Conservation (phyloP, 495 filamentous ascomycete species). For the Aspergillus heteromorphus region DNA sequence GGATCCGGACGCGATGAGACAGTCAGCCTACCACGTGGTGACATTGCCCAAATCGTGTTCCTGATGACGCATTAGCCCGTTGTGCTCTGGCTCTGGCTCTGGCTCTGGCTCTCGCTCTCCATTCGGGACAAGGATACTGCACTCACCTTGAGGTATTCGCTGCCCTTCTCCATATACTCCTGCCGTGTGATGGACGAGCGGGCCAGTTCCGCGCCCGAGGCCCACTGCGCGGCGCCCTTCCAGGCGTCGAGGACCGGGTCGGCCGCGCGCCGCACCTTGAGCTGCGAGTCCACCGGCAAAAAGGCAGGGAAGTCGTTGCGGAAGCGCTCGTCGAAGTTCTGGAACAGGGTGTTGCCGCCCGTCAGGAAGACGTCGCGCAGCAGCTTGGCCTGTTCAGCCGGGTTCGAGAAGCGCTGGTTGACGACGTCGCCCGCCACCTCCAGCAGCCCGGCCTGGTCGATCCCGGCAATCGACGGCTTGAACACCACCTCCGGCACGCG, state of each 20-base stretch:
- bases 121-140: not conserved
- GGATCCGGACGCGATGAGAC: too few relatives aligned
- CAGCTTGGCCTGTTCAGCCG: constrained; percentile 54
- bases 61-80: constrained; percentile 32
- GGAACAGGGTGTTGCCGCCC: constrained; percentile 84
- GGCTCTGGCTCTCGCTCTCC: too few relatives aligned
- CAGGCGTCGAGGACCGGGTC: constrained; percentile 83
- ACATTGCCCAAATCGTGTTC: constrained; percentile 79
- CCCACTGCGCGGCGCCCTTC: constrained; percentile 86
- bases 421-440: constrained; percentile 86
- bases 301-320: constrained; percentile 63
- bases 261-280: constrained; percentile 62
- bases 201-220: constrained; percentile 30
- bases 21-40: constrained; percentile 32
- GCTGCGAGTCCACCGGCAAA: constrained; percentile 59
- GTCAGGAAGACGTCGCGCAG: constrained; percentile 88
- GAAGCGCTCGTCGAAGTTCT: constrained; percentile 80
- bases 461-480: constrained; percentile 88
- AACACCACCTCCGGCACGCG: constrained; percentile 94
- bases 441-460: constrained; percentile 89
- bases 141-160: constrained; percentile 76
- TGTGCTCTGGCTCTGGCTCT: not conserved
- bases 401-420: constrained; percentile 62
- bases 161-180: constrained; percentile 80
- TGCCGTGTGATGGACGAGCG: constrained; percentile 55